Evolutionary conservation across 2,329 filamentous ascomycete species (phyloP).

Genomic region (Xylaria sp.): DNA sequence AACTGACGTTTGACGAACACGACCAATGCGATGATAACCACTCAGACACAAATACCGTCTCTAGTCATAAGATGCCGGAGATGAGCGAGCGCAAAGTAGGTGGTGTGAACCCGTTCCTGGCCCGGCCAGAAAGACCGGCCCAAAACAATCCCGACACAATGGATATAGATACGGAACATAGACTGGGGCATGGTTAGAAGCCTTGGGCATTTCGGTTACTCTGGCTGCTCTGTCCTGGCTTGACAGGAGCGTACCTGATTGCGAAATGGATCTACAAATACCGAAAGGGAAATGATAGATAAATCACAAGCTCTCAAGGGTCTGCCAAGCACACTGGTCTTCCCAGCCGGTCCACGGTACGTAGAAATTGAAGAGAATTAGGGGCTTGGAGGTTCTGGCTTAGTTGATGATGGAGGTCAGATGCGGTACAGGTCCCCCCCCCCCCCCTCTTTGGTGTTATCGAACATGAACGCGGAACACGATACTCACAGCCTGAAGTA

Average conservation of each 20-base stretch:
- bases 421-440: too few species aligned
- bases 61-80: constrained; percentile 45
- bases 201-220: background rate
- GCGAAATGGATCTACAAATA: background rate
- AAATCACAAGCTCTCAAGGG: background rate
- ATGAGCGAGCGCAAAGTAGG: constrained; percentile 50
- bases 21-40: constrained; percentile 25
- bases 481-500: constrained; percentile 24
- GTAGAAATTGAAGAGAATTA: background rate
- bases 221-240: background rate
- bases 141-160: constrained; percentile 40
- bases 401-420: background rate
- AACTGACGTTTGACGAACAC: constrained; percentile 35
- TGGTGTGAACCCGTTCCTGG: constrained; percentile 36
- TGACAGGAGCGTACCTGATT: background rate
- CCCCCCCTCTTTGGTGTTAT: too few species aligned
- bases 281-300: background rate
- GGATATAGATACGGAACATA: constrained; percentile 45
- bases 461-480: too few species aligned
- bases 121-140: constrained; percentile 27
- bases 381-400: too few species aligned
- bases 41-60: constrained; percentile 6
- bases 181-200: constrained; percentile 6
- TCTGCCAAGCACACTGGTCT: background rate
- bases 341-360: background rate